phyloP scores from a whole-genome alignment of 768 basidiomycete species.

The Termitomyces sp. region DNA sequence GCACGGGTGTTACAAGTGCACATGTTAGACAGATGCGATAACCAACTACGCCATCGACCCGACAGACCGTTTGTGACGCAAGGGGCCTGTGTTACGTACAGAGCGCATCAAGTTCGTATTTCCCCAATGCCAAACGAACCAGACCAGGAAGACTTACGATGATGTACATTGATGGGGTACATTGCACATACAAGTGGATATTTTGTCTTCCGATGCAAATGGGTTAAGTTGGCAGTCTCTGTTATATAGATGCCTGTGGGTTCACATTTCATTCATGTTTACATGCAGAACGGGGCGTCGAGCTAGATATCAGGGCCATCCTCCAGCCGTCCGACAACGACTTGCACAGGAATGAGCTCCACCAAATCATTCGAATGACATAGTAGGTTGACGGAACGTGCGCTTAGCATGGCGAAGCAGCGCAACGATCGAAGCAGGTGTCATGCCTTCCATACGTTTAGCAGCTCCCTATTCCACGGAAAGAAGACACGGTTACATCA shows the following conservation, averaged over 20 bases:
- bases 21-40: conserved; percentile 79
- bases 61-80: conserved; percentile 44
- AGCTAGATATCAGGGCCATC: not conserved
- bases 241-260: not conserved
- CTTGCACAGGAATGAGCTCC: too few species aligned
- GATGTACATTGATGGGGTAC: too few species aligned
- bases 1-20: too few species aligned
- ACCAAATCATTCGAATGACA: not conserved
- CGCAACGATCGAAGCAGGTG: conserved; percentile 66
- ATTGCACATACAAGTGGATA: too few species aligned
- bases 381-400: conserved; percentile 16
- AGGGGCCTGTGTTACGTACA: too few species aligned
- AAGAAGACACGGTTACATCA: not conserved
- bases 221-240: not conserved
- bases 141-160: too few species aligned
- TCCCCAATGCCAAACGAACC: too few species aligned
- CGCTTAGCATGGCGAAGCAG: conserved; percentile 61
- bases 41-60: conserved; percentile 71
- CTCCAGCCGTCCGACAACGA: too few species aligned
- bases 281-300: not conserved
- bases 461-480: conserved; percentile 63
- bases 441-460: conserved; percentile 92
- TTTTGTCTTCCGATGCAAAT: too few species aligned
- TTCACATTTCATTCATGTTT: not conserved
- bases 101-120: too few species aligned